Evolutionary conservation across 306 rosid species (phyloP).

Genomic region (Pachyrhizus erosus): DNA sequence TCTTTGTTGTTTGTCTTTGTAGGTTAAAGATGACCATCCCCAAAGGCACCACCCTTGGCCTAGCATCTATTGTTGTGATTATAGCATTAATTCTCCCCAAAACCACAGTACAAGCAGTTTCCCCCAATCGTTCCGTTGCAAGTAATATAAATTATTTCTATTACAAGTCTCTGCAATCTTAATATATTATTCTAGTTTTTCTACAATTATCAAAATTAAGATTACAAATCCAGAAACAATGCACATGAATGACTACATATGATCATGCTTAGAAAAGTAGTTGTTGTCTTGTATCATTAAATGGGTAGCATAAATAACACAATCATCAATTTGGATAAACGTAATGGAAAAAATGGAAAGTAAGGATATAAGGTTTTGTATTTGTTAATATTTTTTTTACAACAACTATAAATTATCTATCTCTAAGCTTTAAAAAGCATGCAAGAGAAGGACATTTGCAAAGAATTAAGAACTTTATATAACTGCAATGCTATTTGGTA

Average conservation of each 20-base stretch:
- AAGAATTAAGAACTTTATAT: no score
- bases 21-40: conserved; percentile 51
- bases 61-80: conserved; percentile 29
- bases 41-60: conserved; percentile 10
- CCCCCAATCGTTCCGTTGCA: background rate
- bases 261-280: background rate
- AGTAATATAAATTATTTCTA: conserved; percentile 17
- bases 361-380: background rate
- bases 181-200: background rate
- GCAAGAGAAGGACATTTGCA: no score
- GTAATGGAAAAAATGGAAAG: background rate
- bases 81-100: conserved; percentile 44
- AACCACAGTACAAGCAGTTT: conserved; percentile 41
- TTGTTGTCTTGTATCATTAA: background rate
- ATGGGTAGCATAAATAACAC: background rate
- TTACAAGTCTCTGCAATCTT: background rate
- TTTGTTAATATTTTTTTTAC: background rate
- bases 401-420: no score
- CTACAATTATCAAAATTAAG: background rate
- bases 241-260: background rate
- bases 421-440: no score
- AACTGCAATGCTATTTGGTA: no score
- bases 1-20: conserved; percentile 26
- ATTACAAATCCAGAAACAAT: background rate
- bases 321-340: background rate